These are phyloP conservation scores for Plasmodium gallinaceum DNA, from an alignment of 169 alveolate genomes.

Conservation along the genomic window DNA sequence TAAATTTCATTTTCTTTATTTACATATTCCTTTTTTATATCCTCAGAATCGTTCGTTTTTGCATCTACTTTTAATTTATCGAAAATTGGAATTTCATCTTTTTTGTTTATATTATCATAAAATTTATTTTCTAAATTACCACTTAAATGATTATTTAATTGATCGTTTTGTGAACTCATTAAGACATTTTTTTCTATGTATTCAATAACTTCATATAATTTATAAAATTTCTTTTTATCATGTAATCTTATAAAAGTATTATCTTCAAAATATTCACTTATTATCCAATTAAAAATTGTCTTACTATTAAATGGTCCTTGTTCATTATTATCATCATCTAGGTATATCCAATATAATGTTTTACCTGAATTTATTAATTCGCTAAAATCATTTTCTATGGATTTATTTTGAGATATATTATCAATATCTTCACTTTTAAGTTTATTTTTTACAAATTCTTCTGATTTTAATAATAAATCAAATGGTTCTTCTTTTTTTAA, in stretches of 20 bases:
- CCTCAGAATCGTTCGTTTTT: constrained; percentile 5
- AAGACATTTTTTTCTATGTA: constrained; percentile 67
- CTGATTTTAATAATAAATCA: not conserved
- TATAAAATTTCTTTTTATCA: constrained; percentile 48
- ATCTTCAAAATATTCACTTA: constrained; percentile 78
- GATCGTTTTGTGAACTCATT: constrained; percentile 4
- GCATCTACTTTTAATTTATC: not conserved
- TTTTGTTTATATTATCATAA: not conserved
- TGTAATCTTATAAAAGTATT: constrained; percentile 77
- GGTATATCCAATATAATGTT: constrained; percentile 80
- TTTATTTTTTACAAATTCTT: not conserved
- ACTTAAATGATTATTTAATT: constrained; percentile 1
- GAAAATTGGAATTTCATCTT: not conserved
- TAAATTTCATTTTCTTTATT: not conserved
- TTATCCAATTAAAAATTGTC: constrained; percentile 80
- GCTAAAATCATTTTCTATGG: constrained; percentile 27
- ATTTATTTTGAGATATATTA: constrained; percentile 20
- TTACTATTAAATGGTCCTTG: constrained; percentile 82
- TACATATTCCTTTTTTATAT: not conserved
- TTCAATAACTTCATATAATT: constrained; percentile 55
- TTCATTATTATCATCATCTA: constrained; percentile 78
- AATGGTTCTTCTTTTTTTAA: constrained; percentile 5
- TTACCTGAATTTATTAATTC: constrained; percentile 32
- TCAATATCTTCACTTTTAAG: not conserved
- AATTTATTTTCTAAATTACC: not conserved